Evolutionary conservation across 1,139 yeast species (phyloP), one percentile per base, ranked within the genome.

Genomic region (Yamadazyma kanchanaburiensis): DNA sequence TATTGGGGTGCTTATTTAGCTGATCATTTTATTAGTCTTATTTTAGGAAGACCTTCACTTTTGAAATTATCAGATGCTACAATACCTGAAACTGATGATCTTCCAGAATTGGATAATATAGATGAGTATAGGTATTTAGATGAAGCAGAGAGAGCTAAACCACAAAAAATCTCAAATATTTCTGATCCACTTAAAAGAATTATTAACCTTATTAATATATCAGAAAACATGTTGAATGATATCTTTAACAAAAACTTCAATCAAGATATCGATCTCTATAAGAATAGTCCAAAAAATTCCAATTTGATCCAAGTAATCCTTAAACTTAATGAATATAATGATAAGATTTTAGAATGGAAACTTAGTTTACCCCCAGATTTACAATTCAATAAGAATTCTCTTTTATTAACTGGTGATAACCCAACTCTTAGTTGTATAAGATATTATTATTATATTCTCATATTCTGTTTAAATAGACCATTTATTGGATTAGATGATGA

Each of bases 1-100:
- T 78, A 74, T 47, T 78, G 85, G 85, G 84, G 85, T 2, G 69
- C 80, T 32, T 78, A 73, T 44, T 60, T 77, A 39, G 80, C 82
- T 3, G 85, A 78, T 45, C 81, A 77, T 45, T 74, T 77, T 42
- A 73, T 77, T 16, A 70, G 80, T 48, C 53, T 77, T 29, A 57
- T 77, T 30, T 50, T 77, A 30, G 84, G 85, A 2, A 52, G 84
- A 28, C 80, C 82, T 0, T 70, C 80, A 0, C 56, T 75, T 2
- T 54, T 78, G 35, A 74, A 76, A 40, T 59, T 72, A 28, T 66
- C 72, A 23, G 81, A 78, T 45, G 74, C 82, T 0, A 67, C 80
- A 1, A 74, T 77, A 6, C 77, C 80, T 0, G 82, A 76, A 42
- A 70, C 82, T 4, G 73, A 70, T 32, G 80, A 77, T 46, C 56